phyloP scores from a whole-genome alignment of 2,329 filamentous ascomycete genomes.

The Hirsutella minnesotensis region DNA sequence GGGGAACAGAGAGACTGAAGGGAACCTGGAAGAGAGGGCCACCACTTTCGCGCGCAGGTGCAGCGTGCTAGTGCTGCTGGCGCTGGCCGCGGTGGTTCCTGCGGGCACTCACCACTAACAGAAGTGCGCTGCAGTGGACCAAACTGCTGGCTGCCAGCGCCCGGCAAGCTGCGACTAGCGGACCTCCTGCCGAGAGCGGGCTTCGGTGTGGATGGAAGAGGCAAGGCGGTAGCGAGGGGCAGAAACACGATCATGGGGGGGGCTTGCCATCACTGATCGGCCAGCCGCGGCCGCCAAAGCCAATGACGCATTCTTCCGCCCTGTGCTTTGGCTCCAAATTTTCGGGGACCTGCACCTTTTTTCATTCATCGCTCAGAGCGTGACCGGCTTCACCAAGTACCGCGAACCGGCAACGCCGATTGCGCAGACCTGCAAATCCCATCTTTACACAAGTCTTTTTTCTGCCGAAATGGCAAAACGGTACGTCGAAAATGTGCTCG shows the following conservation, averaged over 20 bases:
- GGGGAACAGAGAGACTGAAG: background rate
- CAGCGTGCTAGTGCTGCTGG: background rate
- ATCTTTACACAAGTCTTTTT: no score
- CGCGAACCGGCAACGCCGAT: no score
- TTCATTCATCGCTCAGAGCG: background rate
- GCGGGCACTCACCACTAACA: background rate
- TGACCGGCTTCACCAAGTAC: no score
- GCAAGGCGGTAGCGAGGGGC: constrained; percentile 17
- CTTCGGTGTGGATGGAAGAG: constrained; percentile 10
- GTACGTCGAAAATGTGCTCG: constrained; percentile 6
- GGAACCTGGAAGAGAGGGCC: background rate
- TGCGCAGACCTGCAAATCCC: no score
- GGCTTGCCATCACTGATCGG: constrained; percentile 5
- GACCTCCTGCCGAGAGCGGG: background rate
- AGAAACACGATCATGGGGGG: constrained; percentile 15
- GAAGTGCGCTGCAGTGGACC: no score
- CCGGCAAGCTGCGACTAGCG: constrained; percentile 1
- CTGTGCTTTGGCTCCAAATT: constrained; percentile 5
- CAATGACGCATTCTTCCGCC: constrained; percentile 20
- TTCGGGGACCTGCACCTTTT: constrained; percentile 1
- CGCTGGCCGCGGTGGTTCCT: constrained; percentile 3
- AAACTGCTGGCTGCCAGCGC: constrained; percentile 2
- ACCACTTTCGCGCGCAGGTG: background rate
- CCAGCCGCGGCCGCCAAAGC: constrained; percentile 10
- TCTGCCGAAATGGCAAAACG: constrained; percentile 10